Base-by-base conservation (phyloP, 192 early-diverging fungal species). In the Diversispora epigaea region DNA sequence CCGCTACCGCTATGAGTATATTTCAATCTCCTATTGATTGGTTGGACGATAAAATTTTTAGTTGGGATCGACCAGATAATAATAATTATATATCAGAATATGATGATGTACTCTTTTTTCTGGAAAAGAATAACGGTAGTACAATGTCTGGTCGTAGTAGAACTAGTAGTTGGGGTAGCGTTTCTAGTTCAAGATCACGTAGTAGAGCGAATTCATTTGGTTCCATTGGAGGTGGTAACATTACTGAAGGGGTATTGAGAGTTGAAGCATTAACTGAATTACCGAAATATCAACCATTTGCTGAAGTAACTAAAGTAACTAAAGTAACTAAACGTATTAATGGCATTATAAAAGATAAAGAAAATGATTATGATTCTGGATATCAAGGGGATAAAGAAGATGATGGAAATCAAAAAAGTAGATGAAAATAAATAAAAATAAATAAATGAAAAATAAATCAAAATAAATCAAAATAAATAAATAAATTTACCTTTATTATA, bases 41-140 rank as follows among this genome's bases (percentile, higher is more conserved):
- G 87, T 64, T 80, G 57, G 86, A 85, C 54, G 85, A 88, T 79
- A 82, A 83, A 43, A 79, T 86, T 3, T 88, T 88, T 61, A 85
- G 85, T n/a, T 88, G 85, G 87, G 80, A 82, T 54, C 73, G 80
- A 9, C 64, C 73, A 4, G 84, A 78, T 41, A 85, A 85, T 19
- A 17, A 32, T 2, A 32, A 32, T 32, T 32, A 54, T 54, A 72
- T 17, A 19, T 83, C 84, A 19, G 87, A 88, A 77, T 74, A 78
- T 2, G 87, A 88, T 50, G 87, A 86, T 63, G 79, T 77, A 3
- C 79, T 83, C 55, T 86, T 80, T 71, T 86, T 86, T 76, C 57
- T 88, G 43, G 86, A 86, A 61, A 80, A 81, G 43, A 54, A 65
- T 6, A 77, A 81, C 40, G 84, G 84, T 12, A 77, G 78, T 6